Percentiles rank a stretch among this genome's conserved stretches.
These are phyloP conservation scores for Tephrocybe sp. DNA, from an alignment of 768 basidiomycete species.

Conservation along the genomic window DNA sequence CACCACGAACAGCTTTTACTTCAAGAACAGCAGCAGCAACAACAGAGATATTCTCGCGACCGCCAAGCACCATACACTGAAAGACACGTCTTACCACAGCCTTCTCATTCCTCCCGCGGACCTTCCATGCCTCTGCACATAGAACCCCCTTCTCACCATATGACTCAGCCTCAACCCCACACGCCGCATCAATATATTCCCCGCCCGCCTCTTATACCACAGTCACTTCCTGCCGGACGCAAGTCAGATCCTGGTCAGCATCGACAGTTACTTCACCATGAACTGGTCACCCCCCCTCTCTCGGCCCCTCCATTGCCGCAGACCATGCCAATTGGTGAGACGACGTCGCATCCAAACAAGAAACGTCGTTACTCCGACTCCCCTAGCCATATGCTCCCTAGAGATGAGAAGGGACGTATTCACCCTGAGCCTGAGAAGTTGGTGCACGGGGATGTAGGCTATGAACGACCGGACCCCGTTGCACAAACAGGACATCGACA, in stretches of 20 bases:
- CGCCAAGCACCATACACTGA: slow-evolving; percentile 18
- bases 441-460: slow-evolving; percentile 30
- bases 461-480: slow-evolving; percentile 27
- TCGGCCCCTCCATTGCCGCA: slow-evolving; percentile 8
- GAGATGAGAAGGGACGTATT: slow-evolving; percentile 27
- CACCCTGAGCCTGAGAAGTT: slow-evolving; percentile 30
- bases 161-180: slow-evolving; percentile 9
- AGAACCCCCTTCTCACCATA: slow-evolving; percentile 10
- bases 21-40: slow-evolving; percentile 24
- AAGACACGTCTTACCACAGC: slow-evolving; percentile 5
- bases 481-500: slow-evolving; percentile 17
- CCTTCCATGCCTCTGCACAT: slow-evolving; percentile 15
- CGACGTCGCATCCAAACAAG: slow-evolving; percentile 30
- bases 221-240: slow-evolving; percentile 8
- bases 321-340: slow-evolving; percentile 1
- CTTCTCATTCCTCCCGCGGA: slow-evolving; percentile 7
- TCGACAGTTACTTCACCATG: slow-evolving; percentile 16
- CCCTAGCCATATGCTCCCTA: slow-evolving; percentile 22
- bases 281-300: slow-evolving; percentile 12
- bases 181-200: too few species aligned
- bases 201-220: slow-evolving; percentile 9
- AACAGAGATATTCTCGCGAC: slow-evolving; percentile 19
- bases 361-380: slow-evolving; percentile 44
- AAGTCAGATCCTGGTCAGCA: slow-evolving; percentile 18
- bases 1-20: slow-evolving; percentile 22